Percentiles rank a stretch among this genome's conserved stretches.
Evolutionary conservation across 768 basidiomycete genomes (phyloP).

Genomic region (Leucosporidium scottii): DNA sequence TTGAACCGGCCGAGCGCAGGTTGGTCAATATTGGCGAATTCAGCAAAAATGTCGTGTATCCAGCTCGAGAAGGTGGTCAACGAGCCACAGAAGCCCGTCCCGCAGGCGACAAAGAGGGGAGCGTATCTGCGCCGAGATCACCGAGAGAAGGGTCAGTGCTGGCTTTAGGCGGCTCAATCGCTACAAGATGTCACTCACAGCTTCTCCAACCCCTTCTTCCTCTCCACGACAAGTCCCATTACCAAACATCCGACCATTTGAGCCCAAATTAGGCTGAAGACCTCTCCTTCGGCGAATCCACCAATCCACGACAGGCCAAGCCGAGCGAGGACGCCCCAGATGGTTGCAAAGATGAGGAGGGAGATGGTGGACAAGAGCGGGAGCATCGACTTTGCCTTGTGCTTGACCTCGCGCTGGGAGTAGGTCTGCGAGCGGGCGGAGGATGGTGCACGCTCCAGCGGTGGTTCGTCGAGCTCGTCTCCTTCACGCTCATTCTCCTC

Average conservation of each 20-base stretch:
- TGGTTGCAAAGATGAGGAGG: constrained; percentile 69
- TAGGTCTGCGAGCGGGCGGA: no score
- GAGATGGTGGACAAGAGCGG: constrained; percentile 55
- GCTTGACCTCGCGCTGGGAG: no score
- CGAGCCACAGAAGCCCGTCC: constrained; percentile 95
- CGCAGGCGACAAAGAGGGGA: constrained; percentile 77
- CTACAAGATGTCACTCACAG: constrained; percentile 53
- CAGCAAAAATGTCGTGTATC: constrained; percentile 79
- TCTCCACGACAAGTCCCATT: constrained; percentile 71
- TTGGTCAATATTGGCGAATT: constrained; percentile 65
- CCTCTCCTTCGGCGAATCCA: constrained; percentile 62
- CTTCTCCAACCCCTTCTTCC: constrained; percentile 64
- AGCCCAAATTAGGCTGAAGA: constrained; percentile 76
- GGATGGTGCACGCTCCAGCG: background rate
- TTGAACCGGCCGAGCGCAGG: constrained; percentile 59
- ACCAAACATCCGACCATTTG: constrained; percentile 83
- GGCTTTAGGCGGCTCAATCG: background rate
- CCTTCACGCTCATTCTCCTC: background rate
- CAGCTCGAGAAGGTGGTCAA: constrained; percentile 94
- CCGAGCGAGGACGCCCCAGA: constrained; percentile 75
- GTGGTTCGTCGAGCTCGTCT: background rate
- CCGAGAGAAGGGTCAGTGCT: background rate
- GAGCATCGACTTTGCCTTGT: background rate
- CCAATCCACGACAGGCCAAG: constrained; percentile 69
- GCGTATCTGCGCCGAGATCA: constrained; percentile 33